Conservation (phyloP, 352 stramenopile species). For the Phytopythium chamaehyphon region DNA sequence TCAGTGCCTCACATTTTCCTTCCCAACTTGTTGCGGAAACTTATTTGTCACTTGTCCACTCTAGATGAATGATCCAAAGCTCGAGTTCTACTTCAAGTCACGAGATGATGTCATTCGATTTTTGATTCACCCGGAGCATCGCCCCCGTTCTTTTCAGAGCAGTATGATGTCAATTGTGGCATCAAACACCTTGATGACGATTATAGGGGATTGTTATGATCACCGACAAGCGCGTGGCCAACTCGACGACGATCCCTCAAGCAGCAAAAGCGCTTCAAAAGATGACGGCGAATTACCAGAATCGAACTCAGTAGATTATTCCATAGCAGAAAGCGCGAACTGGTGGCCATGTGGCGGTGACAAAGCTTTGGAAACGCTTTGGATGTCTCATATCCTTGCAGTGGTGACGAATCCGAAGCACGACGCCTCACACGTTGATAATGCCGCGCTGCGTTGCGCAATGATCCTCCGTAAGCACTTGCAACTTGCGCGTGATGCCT, state of each 20-base stretch:
- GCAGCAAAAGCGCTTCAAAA: conserved; percentile 14
- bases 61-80: conserved; percentile 44
- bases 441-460: conserved; percentile 67
- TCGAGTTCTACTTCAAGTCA: conserved; percentile 58
- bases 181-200: conserved; percentile 57
- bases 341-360: conserved; percentile 70
- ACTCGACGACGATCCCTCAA: conserved; percentile 8
- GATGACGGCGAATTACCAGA: conserved; percentile 76
- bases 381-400: conserved; percentile 70
- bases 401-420: conserved; percentile 63
- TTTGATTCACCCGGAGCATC: conserved; percentile 45
- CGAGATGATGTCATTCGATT: conserved; percentile 51
- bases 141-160: conserved; percentile 46
- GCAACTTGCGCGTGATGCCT: conserved; percentile 59
- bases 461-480: conserved; percentile 80
- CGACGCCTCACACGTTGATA: conserved; percentile 61
- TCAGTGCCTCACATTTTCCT: not conserved
- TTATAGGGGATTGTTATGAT: conserved; percentile 79
- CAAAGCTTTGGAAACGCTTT: conserved; percentile 36
- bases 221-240: conserved; percentile 24
- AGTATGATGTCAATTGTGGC: conserved; percentile 40
- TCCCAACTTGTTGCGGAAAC: not conserved
- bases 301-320: conserved; percentile 67
- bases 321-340: conserved; percentile 67
- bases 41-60: not conserved